Base-by-base conservation (phyloP, 441 rosid genomes). In the Hura crepitans region DNA sequence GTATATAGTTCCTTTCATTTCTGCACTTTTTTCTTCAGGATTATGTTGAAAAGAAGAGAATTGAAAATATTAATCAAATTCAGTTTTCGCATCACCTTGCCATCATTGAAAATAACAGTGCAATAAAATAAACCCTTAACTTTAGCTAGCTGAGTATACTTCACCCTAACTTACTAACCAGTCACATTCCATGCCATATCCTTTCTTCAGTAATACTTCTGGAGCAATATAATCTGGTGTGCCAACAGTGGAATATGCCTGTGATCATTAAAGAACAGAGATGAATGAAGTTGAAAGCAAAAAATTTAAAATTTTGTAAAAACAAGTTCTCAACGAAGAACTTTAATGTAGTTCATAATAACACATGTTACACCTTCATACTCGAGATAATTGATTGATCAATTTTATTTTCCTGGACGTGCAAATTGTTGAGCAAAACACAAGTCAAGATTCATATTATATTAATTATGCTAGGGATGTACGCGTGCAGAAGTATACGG, bases 161-260 rank as follows among this genome's bases (percentile, higher is more conserved):
- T 73, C 33, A 56, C 60, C 69, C 45, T 53, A 49, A 58, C 7
- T 57, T 65, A 86, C 96, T 85, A 70, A 91, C 98, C 98, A 94
- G 80, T 94, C 98, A 77, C 98, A 94, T 77, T 94, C 98, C 93
- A 87, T 89, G 88, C 97, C 97, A 82, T 94, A 94, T 80, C 97
- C 98, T 81, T 91, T 94, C 95, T 94, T 94, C 82, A 91, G 81
- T 69, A 94, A 84, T 61, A 94, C 97, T 83, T 94, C 98, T 54
- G 99, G 99, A 82, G 98, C 97, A 69, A 94, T 94, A 81, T 94
- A 94, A 71, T 94, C 98, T 5, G 97, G 97, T n/a, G 97, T 94
- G 74, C 97, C 99, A 75, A 94, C 99, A 51, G 99, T 94, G 46
- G 97, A 94, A 82, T 90, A 94, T 63, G 99, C 99, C 99, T 94